phyloP scores from a whole-genome alignment of 1,139 yeast species.

The Lizanozyma gosingica region DNA sequence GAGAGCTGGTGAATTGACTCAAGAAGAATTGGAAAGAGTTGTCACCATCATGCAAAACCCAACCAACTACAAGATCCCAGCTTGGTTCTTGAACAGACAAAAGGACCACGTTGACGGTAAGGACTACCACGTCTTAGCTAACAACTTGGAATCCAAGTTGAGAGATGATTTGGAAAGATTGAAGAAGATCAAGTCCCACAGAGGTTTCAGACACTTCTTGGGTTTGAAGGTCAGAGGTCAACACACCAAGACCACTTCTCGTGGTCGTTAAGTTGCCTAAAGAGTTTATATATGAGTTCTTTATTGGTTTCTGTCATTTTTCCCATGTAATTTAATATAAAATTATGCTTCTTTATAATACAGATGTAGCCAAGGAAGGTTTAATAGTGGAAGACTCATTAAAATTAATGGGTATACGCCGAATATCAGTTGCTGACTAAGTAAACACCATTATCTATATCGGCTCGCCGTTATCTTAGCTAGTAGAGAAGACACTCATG shows the following conservation, averaged over 20 bases:
- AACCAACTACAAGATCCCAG: conserved; percentile 97
- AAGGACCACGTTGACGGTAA: conserved; percentile 97
- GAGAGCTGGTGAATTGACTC: conserved; percentile 99
- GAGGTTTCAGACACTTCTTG: conserved; percentile 99
- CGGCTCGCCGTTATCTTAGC: too few species aligned
- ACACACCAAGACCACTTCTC: conserved; percentile 99
- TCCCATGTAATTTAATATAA: conserved; percentile 14
- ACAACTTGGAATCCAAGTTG: conserved; percentile 98
- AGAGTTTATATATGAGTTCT: conserved; percentile 6
- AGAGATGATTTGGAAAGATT: conserved; percentile 99
- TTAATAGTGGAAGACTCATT: not conserved
- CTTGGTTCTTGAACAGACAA: conserved; percentile 99
- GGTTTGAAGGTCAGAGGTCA: conserved; percentile 96
- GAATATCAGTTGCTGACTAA: too few species aligned
- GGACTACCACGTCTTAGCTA: conserved; percentile 98
- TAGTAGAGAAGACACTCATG: too few species aligned
- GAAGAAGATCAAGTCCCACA: conserved; percentile 99
- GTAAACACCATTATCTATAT: too few species aligned
- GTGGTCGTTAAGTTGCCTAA: conserved; percentile 51
- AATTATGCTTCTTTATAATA: not conserved
- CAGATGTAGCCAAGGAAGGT: not conserved
- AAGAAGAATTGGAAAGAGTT: conserved; percentile 99
- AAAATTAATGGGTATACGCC: too few species aligned
- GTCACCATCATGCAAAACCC: conserved; percentile 99
- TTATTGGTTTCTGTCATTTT: conserved; percentile 7